phyloP scores from a whole-genome alignment of 2,329 filamentous ascomycete species.

The Domatiomyces globalis region DNA sequence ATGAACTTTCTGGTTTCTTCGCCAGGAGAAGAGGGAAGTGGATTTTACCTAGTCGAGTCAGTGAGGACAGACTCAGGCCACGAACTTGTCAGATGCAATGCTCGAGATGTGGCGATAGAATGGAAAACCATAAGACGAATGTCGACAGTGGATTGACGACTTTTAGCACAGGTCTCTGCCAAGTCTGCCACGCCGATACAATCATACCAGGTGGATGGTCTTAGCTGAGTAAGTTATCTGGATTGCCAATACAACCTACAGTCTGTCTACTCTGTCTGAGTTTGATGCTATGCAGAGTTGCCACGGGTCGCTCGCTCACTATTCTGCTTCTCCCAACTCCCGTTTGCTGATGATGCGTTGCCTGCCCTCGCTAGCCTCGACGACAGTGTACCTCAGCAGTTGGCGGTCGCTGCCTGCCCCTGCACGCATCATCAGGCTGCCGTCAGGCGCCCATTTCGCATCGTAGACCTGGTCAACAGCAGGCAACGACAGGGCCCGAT shows the following conservation, averaged over 20 bases:
- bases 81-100: not conserved
- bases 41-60: constrained; percentile 6
- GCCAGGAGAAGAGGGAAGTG: constrained; percentile 5
- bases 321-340: constrained; percentile 17
- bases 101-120: constrained; percentile 4
- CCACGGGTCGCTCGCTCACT: too few relatives aligned
- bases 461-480: constrained; percentile 39
- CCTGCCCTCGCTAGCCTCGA: constrained; percentile 8
- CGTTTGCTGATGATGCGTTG: not conserved
- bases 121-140: not conserved
- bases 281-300: too few relatives aligned
- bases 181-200: constrained; percentile 1
- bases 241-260: too few relatives aligned
- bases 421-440: constrained; percentile 47
- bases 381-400: constrained; percentile 4
- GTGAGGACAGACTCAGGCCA: not conserved
- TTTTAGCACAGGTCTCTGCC: not conserved
- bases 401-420: constrained; percentile 15
- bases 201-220: constrained; percentile 3
- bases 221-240: not conserved
- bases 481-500: not conserved
- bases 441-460: constrained; percentile 53
- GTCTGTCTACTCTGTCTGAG: too few relatives aligned
- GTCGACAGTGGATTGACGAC: not conserved
- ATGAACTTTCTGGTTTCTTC: constrained; percentile 15